These are phyloP conservation scores for Fraxinus platypoda DNA, from an alignment of 305 asterid species.

Conservation along the genomic window DNA sequence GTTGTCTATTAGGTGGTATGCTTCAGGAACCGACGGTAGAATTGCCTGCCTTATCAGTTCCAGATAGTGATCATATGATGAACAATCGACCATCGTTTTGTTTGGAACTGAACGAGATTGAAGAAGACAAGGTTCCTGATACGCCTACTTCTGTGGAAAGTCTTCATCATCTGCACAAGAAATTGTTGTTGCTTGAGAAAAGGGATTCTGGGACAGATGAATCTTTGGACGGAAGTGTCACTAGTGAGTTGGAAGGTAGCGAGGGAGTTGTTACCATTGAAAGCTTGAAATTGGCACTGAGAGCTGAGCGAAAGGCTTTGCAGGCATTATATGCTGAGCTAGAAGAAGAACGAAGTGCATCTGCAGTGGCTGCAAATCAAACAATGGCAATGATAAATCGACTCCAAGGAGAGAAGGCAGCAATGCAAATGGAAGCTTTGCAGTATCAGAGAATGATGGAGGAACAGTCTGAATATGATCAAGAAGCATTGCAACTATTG, in stretches of 20 bases:
- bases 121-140: constrained; percentile 74
- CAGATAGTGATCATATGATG: constrained; percentile 30
- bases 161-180: constrained; percentile 59
- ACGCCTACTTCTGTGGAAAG: constrained; percentile 69
- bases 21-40: constrained; percentile 44
- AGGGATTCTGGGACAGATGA: constrained; percentile 69
- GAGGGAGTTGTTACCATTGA: constrained; percentile 66
- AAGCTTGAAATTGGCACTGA: constrained; percentile 54
- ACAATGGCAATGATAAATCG: constrained; percentile 97
- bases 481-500: constrained; percentile 87
- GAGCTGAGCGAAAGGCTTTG: constrained; percentile 68
- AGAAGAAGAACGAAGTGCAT: constrained; percentile 91
- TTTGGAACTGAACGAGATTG: constrained; percentile 37
- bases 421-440: constrained; percentile 96
- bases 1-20: constrained; percentile 38
- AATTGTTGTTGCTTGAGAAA: constrained; percentile 54
- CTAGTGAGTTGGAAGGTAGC: constrained; percentile 66
- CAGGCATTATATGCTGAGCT: constrained; percentile 67
- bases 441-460: constrained; percentile 99
- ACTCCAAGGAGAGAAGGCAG: constrained; percentile 94
- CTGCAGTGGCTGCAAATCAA: constrained; percentile 85
- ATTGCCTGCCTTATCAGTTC: constrained; percentile 37
- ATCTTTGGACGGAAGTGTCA: constrained; percentile 81
- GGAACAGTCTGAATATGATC: constrained; percentile 95
- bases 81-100: constrained; percentile 24